Evolutionary conservation across 2,329 filamentous ascomycete genomes (phyloP), one percentile per base, ranked within the genome.

Genomic region (Aspergillus brasiliensis): DNA sequence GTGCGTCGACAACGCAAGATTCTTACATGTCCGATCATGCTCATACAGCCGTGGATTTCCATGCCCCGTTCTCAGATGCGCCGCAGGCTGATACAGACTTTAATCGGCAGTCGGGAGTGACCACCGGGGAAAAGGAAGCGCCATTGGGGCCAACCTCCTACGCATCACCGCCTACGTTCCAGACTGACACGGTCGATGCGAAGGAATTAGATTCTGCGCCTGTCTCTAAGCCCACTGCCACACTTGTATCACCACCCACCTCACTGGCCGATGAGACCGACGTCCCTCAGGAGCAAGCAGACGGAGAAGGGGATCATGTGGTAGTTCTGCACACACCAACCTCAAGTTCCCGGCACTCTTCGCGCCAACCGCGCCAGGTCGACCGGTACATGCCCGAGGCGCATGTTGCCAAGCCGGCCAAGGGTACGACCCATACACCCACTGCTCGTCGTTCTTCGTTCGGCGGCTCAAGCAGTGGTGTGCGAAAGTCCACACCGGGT

Each of bases 171-270:
- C 73, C 75, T 37, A 67, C 67, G n/a, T 71, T 73, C 40, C 75
- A 77, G 49, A 62, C 70, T 7, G 73, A 78, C 59, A 63, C 68
- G 28, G 65, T 73, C 21, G 71, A 73, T 23, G 53, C 69, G 6
- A 71, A 71, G 37, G 72, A 71, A 55, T 53, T 71, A 21, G 66
- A 67, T 19, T 53, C 72, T 3, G 47, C 70, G 23, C 67, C 69
- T 46, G 64, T 71, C 27, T 63, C 73, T 1, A 71, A 76, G 51
- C 72, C 75, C 5, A 68, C 72, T 19, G 72, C 72, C 42, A 75
- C 75, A 13, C 68, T 81, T 47, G 78, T 80, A 11, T 81, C 78
- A 2, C 78, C 78, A 19, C 78, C 78, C 13, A 79, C 76, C 23
- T 80, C 78, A 21, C 71, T 78, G 58, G 75, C 71, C 44, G 78